Base-by-base conservation (phyloP, 371 early-diverging fungal species). In the Chytridium lagenaria region DNA sequence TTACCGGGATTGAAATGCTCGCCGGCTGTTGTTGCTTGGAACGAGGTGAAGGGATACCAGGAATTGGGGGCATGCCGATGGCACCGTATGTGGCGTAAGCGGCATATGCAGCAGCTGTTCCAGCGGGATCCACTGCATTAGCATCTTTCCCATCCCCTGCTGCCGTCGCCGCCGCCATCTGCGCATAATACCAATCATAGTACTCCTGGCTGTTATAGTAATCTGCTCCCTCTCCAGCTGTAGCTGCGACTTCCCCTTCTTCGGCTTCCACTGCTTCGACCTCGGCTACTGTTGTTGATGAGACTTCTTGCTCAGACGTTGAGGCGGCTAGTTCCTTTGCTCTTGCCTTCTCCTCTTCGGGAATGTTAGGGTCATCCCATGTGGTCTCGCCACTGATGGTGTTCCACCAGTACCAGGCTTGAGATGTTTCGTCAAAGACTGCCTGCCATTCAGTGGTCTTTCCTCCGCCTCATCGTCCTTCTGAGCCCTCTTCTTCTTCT, bases 391-490 rank as follows among this genome's bases (percentile, higher is more conserved):
- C 71, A 16, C 78, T 77, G 0, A 38, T 49, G 0, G 70, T 51
- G 51, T 80, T 77, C 78, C 78, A 80, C 74, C 78, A 80, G 72
- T 80, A 80, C 44, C 63, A 73, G 22, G 74, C 33, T 37, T 74
- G 64, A 22, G 69, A 55, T 26, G 15, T 55, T 22, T 65, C 71
- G 44, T 80, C 78, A 22, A 10, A 76, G 1, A 49, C 67, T 7
- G 77, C 63, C 34, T 65, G 52, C 81, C 81, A 80, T 28, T 55
- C 55, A 5, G 55, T 12, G 44, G 44, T n/a, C n/a, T n/a, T n/a
- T n/a, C n/a, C n/a, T n/a, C n/a, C n/a, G n/a, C n/a, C n/a, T n/a
- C n/a, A n/a, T n/a, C n/a, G n/a, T n/a, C n/a, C n/a, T n/a, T n/a
- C n/a, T n/a, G n/a, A n/a, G n/a, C n/a, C n/a, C n/a, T n/a, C n/a